Conservation (phyloP, 805 yeast genomes). For the Candida krabiensis region DNA sequence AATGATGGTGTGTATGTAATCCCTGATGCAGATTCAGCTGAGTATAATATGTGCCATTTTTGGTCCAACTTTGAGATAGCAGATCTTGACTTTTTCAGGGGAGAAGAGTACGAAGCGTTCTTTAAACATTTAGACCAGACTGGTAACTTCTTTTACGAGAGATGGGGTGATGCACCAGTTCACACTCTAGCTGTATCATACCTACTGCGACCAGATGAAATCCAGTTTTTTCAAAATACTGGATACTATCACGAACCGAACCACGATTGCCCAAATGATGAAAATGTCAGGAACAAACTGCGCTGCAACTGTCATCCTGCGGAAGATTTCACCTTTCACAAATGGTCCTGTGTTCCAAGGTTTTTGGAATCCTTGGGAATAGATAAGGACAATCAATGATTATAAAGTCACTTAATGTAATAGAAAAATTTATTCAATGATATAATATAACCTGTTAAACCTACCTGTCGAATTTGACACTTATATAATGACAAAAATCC, state of each 20-base stretch:
- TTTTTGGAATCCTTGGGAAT: conserved; percentile 30
- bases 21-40: conserved; percentile 38
- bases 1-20: conserved; percentile 39
- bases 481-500: not conserved
- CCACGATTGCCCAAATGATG: conserved; percentile 56
- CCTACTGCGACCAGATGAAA: conserved; percentile 44
- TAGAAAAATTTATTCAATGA: not conserved
- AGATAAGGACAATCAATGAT: too few relatives aligned
- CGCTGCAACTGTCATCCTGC: conserved; percentile 50
- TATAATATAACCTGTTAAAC: not conserved
- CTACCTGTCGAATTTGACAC: not conserved
- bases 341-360: conserved; percentile 52
- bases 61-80: conserved; percentile 74
- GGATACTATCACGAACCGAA: conserved; percentile 60
- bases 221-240: conserved; percentile 61
- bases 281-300: conserved; percentile 41
- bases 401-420: too few relatives aligned
- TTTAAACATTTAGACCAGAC: conserved; percentile 57
- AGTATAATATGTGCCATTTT: conserved; percentile 56
- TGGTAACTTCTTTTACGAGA: conserved; percentile 71
- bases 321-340: conserved; percentile 51
- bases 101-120: conserved; percentile 51
- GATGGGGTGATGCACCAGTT: conserved; percentile 82
- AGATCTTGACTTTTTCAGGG: conserved; percentile 55
- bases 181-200: conserved; percentile 65